Evolutionary conservation across 2,329 filamentous ascomycete species (phyloP).

Genomic region (Didymella arachidicola): DNA sequence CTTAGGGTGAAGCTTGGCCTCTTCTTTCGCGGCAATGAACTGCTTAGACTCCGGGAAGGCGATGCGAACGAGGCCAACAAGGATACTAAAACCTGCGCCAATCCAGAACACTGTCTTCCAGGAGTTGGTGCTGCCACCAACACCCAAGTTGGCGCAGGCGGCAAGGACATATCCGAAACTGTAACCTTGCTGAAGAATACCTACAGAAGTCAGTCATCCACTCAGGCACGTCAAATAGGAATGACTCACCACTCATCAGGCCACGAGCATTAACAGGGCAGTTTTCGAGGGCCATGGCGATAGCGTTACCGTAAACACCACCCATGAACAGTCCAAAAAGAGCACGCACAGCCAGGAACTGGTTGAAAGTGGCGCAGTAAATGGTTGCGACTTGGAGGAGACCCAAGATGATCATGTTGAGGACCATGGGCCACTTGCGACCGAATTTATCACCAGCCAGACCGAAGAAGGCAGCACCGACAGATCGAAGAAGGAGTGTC

Average conservation of each 20-base stretch:
- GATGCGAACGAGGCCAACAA: slow-evolving; percentile 71
- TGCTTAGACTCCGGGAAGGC: slow-evolving; percentile 77
- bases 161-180: slow-evolving; percentile 82
- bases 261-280: slow-evolving; percentile 57
- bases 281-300: slow-evolving; percentile 80
- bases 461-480: slow-evolving; percentile 79
- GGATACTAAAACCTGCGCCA: slow-evolving; percentile 71
- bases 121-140: slow-evolving; percentile 67
- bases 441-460: slow-evolving; percentile 80
- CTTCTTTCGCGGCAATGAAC: slow-evolving; percentile 73
- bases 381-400: slow-evolving; percentile 79
- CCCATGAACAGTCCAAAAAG: slow-evolving; percentile 83
- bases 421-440: slow-evolving; percentile 83
- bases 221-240: background rate
- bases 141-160: slow-evolving; percentile 76
- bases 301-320: slow-evolving; percentile 79
- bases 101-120: slow-evolving; percentile 70
- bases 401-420: slow-evolving; percentile 78
- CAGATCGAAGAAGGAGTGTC: slow-evolving; percentile 75
- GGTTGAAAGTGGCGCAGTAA: slow-evolving; percentile 73
- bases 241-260: background rate
- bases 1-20: slow-evolving; percentile 59
- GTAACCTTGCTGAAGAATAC: slow-evolving; percentile 83
- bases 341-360: slow-evolving; percentile 77
- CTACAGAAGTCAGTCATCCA: slow-evolving; percentile 43